Base-by-base conservation (phyloP, 1,139 yeast genomes). In the Zygoascus meyerae region DNA sequence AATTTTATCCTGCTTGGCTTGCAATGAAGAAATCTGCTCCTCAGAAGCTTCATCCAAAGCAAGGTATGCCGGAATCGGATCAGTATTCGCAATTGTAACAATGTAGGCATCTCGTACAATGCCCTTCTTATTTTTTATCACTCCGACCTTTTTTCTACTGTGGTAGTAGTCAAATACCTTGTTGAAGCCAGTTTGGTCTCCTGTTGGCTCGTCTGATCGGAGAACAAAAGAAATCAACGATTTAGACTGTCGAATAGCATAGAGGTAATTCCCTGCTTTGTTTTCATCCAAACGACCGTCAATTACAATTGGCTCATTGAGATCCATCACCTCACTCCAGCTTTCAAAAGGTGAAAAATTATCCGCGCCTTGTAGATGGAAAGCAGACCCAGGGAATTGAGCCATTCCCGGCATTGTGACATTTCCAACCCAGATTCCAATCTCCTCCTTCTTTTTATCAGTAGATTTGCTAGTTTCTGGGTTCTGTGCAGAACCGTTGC, bases 61-160 rank as follows among this genome's bases (percentile, higher is more conserved):
- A 41, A 55, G 37, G 37, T 51, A 57, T 12, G 45, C 45, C 2
- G 72, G 71, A 16, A 60, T 41, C 3, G 56, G 52, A 14, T 60
- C 63, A 11, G 49, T 48, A 4, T 58, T 47, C 7, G 57, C 51
- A 17, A 78, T 54, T 1, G 86, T 73, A 31, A 83, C 62, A 41
- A 85, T 54, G 62, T 84, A 85, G 2, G 81, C 73, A 60, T 84
- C 94, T 58, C 83, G 83, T 31, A 82, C 81, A 53, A 72, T 70
- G 75, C 52, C 47, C 51, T 77, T 52, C 63, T 69, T 48, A 16
- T 70, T 72, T 33, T 77, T 71, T 40, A 84, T 67, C 15, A 83
- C 92, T 0, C 90, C 94, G 44, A 73, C 79, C 58, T 81, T 79
- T 40, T 64, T 61, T 40, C 77, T 69, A 3, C 67, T 57, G 35